These are phyloP conservation scores for Lentinus brumalis DNA, from an alignment of 768 basidiomycete species.

Conservation along the genomic window DNA sequence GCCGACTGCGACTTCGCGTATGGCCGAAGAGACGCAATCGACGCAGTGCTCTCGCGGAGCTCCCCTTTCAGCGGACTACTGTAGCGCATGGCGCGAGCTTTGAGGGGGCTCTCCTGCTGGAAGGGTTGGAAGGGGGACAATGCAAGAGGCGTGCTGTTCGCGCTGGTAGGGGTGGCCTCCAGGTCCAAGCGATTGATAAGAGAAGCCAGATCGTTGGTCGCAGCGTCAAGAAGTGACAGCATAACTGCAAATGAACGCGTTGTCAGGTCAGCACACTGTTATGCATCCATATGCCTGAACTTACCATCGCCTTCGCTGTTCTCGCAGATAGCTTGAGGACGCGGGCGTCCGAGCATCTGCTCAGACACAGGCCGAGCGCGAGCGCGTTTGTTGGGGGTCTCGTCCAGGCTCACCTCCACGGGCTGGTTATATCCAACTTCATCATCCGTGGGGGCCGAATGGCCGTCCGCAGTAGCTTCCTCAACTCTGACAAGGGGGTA, in stretches of 20 bases:
- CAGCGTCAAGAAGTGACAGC: conserved; percentile 73
- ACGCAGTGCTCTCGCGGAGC: conserved; percentile 39
- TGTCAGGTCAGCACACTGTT: background rate
- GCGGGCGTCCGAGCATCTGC: conserved; percentile 50
- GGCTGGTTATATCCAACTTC: conserved; percentile 2
- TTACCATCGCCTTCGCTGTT: conserved; percentile 58
- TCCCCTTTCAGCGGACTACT: conserved; percentile 22
- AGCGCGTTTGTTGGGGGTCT: conserved; percentile 42
- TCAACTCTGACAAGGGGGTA: conserved; percentile 45
- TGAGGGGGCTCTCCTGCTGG: conserved; percentile 36
- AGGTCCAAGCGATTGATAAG: conserved; percentile 82
- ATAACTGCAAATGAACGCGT: conserved; percentile 41
- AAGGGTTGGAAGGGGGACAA: conserved; percentile 21
- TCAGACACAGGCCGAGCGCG: conserved; percentile 67
- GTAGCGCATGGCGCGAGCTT: conserved; percentile 24
- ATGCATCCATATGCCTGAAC: conserved; percentile 15
- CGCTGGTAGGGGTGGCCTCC: conserved; percentile 69
- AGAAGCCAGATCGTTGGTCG: conserved; percentile 77
- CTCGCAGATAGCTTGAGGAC: conserved; percentile 51
- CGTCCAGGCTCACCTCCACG: conserved; percentile 19
- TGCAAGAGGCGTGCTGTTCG: conserved; percentile 37
- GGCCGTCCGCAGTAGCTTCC: conserved; percentile 56
- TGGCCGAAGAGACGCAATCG: conserved; percentile 51
- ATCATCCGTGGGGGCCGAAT: conserved; percentile 27
- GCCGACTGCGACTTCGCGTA: conserved; percentile 41